Conservation (phyloP, 495 filamentous ascomycete genomes). For the Choiromyces venosus region DNA sequence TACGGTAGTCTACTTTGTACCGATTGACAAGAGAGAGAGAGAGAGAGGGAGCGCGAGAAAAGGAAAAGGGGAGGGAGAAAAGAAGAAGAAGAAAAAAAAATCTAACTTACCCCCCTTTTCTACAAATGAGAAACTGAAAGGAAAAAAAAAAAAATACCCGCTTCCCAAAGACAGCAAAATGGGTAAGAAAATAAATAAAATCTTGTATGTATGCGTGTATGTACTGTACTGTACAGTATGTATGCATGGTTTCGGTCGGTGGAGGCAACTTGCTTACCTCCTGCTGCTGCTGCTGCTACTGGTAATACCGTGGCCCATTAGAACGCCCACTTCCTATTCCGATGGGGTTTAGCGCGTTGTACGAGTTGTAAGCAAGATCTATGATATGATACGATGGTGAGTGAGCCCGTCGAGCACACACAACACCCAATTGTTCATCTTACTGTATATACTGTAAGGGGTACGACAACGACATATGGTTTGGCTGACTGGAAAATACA, state of each 20-base stretch:
- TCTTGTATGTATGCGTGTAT: constrained; percentile 1
- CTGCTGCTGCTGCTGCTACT: background rate
- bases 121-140: background rate
- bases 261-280: background rate
- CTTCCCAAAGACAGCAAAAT: background rate
- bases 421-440: background rate
- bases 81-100: background rate
- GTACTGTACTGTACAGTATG: no score
- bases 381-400: background rate
- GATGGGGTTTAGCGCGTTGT: no score
- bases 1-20: no score
- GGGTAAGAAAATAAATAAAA: no score
- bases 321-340: background rate
- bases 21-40: no score
- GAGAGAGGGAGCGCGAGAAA: no score
- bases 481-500: background rate
- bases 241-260: background rate
- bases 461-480: background rate
- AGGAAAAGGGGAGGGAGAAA: background rate
- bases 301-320: background rate
- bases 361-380: no score
- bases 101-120: background rate
- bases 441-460: no score
- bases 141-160: background rate
- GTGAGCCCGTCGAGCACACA: background rate